Conservation (phyloP, 345 rosid species). For the Gossypium bickii region DNA sequence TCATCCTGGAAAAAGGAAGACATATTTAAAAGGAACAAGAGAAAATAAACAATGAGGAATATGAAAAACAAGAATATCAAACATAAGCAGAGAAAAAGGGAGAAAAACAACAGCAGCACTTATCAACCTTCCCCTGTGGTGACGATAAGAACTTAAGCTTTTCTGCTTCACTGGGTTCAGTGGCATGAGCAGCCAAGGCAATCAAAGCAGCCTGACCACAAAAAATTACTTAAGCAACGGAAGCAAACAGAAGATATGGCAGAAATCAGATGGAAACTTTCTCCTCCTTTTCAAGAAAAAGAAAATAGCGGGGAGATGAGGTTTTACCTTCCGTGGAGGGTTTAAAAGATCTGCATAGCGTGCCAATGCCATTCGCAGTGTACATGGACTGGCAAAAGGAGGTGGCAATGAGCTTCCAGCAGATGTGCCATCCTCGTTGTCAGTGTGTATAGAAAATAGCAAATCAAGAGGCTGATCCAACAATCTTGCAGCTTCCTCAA, state of each 20-base stretch:
- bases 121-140: conserved; percentile 60
- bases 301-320: too few species aligned
- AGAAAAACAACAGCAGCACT: neutral
- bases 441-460: conserved; percentile 68
- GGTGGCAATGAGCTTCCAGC: conserved; percentile 69
- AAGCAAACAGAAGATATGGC: neutral
- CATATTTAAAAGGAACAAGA: neutral
- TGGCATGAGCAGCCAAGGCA: conserved; percentile 89
- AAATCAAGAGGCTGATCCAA: conserved; percentile 65
- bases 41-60: neutral
- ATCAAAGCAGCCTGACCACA: conserved; percentile 67
- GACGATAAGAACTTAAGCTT: conserved; percentile 55
- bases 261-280: neutral
- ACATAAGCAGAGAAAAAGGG: neutral
- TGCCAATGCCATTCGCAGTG: conserved; percentile 59
- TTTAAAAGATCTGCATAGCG: conserved; percentile 67
- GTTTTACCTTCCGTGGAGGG: conserved; percentile 74
- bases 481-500: conserved; percentile 67
- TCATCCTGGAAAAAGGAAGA: conserved; percentile 52
- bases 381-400: conserved; percentile 81
- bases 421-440: conserved; percentile 71
- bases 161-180: conserved; percentile 75
- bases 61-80: neutral
- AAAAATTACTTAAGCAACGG: neutral
- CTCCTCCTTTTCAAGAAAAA: too few species aligned